phyloP scores from a whole-genome alignment of 768 basidiomycete genomes.

The Boletus vermiculosoides region DNA sequence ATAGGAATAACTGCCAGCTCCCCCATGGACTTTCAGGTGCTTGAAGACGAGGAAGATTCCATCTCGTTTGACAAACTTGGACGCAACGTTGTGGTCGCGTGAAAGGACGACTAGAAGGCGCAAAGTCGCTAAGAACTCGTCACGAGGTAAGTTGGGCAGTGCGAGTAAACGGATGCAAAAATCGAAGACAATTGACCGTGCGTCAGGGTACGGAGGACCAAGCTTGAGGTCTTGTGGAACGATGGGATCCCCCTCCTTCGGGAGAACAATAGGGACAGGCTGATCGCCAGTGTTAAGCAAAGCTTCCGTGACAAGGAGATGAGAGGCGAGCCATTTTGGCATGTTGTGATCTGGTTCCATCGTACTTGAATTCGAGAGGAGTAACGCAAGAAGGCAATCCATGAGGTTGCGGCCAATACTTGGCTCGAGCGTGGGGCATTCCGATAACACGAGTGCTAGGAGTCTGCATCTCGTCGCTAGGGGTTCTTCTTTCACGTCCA shows the following conservation, averaged over 20 bases:
- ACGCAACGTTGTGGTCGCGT: conserved; percentile 61
- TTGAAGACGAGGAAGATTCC: conserved; percentile 66
- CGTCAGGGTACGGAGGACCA: conserved; percentile 63
- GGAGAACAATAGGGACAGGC: conserved; percentile 60
- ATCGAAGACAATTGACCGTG: conserved; percentile 68
- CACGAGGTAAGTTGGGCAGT: conserved; percentile 62
- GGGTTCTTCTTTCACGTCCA: conserved; percentile 71
- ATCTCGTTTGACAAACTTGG: conserved; percentile 63
- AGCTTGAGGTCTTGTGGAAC: conserved; percentile 47
- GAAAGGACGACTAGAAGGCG: conserved; percentile 86
- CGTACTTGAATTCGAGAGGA: conserved; percentile 55
- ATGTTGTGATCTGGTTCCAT: conserved; percentile 51
- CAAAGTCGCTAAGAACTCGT: conserved; percentile 79
- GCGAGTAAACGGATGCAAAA: conserved; percentile 72
- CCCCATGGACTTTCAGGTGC: conserved; percentile 56
- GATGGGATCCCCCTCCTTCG: conserved; percentile 69
- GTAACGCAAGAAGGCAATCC: conserved; percentile 64
- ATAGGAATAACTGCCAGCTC: conserved; percentile 74
- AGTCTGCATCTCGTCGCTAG: conserved; percentile 82
- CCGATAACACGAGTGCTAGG: conserved; percentile 78
- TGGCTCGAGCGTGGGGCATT: conserved; percentile 61
- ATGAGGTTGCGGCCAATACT: conserved; percentile 59
- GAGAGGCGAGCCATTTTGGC: conserved; percentile 87
- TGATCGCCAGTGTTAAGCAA: conserved; percentile 76
- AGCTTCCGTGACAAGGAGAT: conserved; percentile 82